phyloP scores from a whole-genome alignment of 306 rosid species.

The Cyamopsis tetragonoloba region DNA sequence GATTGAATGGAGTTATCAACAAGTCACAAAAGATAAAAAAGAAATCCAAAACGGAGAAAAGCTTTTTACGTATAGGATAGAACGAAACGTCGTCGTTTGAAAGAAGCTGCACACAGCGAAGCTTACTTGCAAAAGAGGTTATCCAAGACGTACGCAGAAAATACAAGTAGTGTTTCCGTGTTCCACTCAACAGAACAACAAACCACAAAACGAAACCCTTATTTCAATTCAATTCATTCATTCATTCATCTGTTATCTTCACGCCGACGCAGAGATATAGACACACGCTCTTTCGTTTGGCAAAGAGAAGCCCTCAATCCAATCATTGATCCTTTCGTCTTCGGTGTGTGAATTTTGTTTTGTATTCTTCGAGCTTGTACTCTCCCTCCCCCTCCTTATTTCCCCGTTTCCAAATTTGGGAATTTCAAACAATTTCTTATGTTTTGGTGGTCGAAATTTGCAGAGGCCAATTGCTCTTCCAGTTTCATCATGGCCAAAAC shows the following conservation, averaged over 20 bases:
- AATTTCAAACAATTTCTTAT: conserved; percentile 25
- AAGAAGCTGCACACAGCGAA: neutral
- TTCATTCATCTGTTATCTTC: neutral
- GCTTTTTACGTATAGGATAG: neutral
- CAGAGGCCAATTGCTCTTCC: conserved; percentile 30
- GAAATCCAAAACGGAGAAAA: neutral
- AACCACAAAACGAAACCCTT: conserved; percentile 12
- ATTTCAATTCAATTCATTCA: neutral
- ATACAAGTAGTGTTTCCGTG: conserved; percentile 41
- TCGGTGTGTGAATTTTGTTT: conserved; percentile 20
- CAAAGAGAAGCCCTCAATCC: neutral
- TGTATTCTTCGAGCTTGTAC: neutral
- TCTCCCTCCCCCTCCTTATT: neutral
- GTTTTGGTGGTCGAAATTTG: conserved; percentile 39
- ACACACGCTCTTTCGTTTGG: neutral
- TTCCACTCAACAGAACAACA: conserved; percentile 15
- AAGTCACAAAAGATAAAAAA: neutral
- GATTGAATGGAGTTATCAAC: too few relatives aligned
- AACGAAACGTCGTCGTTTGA: neutral
- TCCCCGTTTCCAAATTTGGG: neutral
- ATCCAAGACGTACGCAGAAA: conserved; percentile 17
- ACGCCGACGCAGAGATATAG: neutral
- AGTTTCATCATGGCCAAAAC: conserved; percentile 61
- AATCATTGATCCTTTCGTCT: conserved; percentile 26
- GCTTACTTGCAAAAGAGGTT: conserved; percentile 33